phyloP scores from a whole-genome alignment of 192 early-diverging fungal species.

The Polychytrium aggregatum region DNA sequence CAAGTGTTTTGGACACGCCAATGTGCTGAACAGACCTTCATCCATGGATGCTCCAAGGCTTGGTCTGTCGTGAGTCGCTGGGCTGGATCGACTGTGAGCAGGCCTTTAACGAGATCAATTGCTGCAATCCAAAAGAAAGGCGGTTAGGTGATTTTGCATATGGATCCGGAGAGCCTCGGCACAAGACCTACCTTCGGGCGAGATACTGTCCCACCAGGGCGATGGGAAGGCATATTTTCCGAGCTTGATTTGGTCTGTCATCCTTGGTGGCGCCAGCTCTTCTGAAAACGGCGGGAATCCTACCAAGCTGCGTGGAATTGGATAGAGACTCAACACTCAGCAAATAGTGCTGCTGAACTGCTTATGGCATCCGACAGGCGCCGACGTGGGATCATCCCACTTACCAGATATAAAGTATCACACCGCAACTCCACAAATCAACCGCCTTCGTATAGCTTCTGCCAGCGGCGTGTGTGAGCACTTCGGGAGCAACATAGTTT shows the following conservation, averaged over 20 bases:
- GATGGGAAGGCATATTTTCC: conserved; percentile 55
- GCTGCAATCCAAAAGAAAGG: conserved; percentile 4
- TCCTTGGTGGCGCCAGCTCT: conserved; percentile 15
- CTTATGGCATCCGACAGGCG: not conserved
- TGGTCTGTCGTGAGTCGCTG: conserved; percentile 59
- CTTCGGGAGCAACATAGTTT: conserved; percentile 75
- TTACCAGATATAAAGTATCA: conserved; percentile 69
- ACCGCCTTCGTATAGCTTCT: conserved; percentile 46
- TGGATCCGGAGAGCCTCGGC: not conserved
- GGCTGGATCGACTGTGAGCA: conserved; percentile 50
- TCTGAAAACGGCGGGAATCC: conserved; percentile 72
- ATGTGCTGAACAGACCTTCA: too few species aligned
- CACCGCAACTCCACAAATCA: conserved; percentile 87
- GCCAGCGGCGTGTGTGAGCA: conserved; percentile 36
- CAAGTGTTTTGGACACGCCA: too few species aligned
- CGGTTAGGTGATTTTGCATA: not conserved
- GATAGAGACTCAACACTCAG: not conserved
- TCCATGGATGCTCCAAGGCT: conserved; percentile 69
- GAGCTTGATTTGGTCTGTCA: conserved; percentile 34
- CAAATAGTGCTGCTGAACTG: too few species aligned
- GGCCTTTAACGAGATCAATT: conserved; percentile 13
- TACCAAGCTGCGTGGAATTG: conserved; percentile 32
- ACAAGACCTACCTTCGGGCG: conserved; percentile 21
- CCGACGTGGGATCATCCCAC: not conserved
- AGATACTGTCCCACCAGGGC: conserved; percentile 59